These are phyloP conservation scores for Nannizziopsis arthrosporioides DNA, from an alignment of 2,329 filamentous ascomycete genomes.

Conservation along the genomic window DNA sequence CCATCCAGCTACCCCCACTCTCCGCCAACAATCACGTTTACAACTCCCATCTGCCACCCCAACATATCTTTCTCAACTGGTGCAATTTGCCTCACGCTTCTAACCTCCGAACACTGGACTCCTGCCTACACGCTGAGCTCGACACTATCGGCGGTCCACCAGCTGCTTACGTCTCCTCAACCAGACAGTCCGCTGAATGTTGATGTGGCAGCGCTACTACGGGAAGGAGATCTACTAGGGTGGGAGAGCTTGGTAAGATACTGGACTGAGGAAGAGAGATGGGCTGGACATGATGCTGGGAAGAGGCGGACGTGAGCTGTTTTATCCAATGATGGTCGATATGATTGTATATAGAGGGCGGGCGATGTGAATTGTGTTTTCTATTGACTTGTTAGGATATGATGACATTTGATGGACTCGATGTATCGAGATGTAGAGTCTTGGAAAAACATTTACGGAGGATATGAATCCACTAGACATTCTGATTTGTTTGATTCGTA, in stretches of 20 bases:
- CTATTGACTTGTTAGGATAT: too few species aligned
- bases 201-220: conserved; percentile 37
- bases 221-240: conserved; percentile 34
- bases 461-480: too few species aligned
- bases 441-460: too few species aligned
- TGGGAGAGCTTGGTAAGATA: conserved; percentile 39
- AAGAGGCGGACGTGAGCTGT: neutral
- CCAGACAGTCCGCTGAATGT: conserved; percentile 40
- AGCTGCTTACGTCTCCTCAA: conserved; percentile 35
- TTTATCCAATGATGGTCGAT: neutral
- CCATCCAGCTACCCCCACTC: conserved; percentile 66
- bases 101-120: conserved; percentile 63
- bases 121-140: conserved; percentile 63
- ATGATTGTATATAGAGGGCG: neutral
- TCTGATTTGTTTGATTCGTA: too few species aligned
- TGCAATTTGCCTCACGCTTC: conserved; percentile 86
- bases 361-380: too few species aligned
- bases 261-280: conserved; percentile 38
- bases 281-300: conserved; percentile 25
- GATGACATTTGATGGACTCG: too few species aligned
- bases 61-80: conserved; percentile 65
- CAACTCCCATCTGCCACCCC: conserved; percentile 74
- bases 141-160: conserved; percentile 38
- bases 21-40: conserved; percentile 67
- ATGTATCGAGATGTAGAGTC: too few species aligned